Evolutionary conservation across 139 green algal species (phyloP), one percentile per base, ranked within the genome.

Genomic region (Marvania coccoides): DNA sequence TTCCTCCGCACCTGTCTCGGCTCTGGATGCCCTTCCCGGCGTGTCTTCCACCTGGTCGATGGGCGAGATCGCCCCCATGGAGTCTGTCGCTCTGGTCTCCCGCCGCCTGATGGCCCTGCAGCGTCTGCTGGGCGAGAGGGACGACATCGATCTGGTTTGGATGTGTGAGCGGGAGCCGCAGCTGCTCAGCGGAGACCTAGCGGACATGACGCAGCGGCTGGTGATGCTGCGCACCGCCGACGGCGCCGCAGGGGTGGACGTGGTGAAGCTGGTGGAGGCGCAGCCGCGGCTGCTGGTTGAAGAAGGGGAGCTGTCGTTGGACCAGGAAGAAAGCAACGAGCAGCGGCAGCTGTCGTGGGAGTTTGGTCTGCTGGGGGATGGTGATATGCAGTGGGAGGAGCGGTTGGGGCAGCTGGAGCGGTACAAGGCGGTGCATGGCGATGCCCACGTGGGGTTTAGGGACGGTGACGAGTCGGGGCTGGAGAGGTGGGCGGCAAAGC

Each of bases 391-490:
- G 64, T 93, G 85, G 85, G 55, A 38, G 0, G 47, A 26, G 51
- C 66, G 80, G 4, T 58, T 70, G 15, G 33, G 28, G 0, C 51
- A 90, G 72, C 69, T 93, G 61, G 13, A 57, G 9, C 36, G 36
- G 3, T 92, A 92, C 63, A 33, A 23, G 6, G n/a, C 53, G 24
- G 28, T 33, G 30, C 63, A 90, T 42, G 85, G 86, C 2, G 86
- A 92, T 69, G 58, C 67, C 1, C 73, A 82, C 42, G 77, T 84
- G 39, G 86, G 86, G 1, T 83, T 56, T 34, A 54, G 86, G 2
- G 77, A 85, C 4, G 74, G 70, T 1, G 85, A 92, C 45, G 79
- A 85, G 37, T 37, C 74, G 13, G 74, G 81, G 38, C 78, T 92
- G 35, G 58, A 37, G 3, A 65, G 83, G 26, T 92, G 80, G 81